Base-by-base conservation (phyloP, 345 rosid species). In the Corymbia maculata region DNA sequence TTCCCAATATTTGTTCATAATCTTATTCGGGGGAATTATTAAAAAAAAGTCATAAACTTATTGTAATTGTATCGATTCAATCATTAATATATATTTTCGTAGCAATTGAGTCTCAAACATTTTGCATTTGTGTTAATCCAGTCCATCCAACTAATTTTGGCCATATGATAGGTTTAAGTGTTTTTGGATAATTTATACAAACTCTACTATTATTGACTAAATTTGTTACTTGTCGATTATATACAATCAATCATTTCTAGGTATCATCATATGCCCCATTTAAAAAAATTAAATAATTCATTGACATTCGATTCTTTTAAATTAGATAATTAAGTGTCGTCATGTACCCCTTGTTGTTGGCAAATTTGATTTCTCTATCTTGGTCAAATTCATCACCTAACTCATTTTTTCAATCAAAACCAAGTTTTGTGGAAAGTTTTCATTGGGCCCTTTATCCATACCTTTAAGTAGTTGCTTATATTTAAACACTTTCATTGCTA, bases 61-160 rank as follows among this genome's bases (percentile, higher is more conserved):
- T 22, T 22, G 9, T 0, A 22, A 55, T 22, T 22, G 0, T 55
- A 0, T 4, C 2, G 4, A 22, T 0, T 8, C 5, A 55, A 0
- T 4, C 12, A 26, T 0, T 21, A 55, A 55, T 0, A 55, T 55
- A 55, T 0, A 21, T 55, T 55, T 0, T 55, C 10, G 21, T 55
- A 21, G 26, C 26, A 55, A 21, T 8, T 55, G 11, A 55, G 22
- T 55, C 11, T 0, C 22, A 21, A 55, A 55, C 5, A 0, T 55
- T 55, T 55, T 55, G 5, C 9, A 55, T 55, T 22, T 55, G 28
- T 55, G 61, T 0, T 0, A 22, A 0, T 22, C 24, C 12, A 55
- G 24, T 55, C 2, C 13, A 0, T 22, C 24, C 0, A 1, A 55
- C 28, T 12, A 55, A 0, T 21, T 55, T 55, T 4, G 28, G 2